Base-by-base conservation (phyloP, 2,329 filamentous ascomycete species). In the Alternaria conjuncta region DNA sequence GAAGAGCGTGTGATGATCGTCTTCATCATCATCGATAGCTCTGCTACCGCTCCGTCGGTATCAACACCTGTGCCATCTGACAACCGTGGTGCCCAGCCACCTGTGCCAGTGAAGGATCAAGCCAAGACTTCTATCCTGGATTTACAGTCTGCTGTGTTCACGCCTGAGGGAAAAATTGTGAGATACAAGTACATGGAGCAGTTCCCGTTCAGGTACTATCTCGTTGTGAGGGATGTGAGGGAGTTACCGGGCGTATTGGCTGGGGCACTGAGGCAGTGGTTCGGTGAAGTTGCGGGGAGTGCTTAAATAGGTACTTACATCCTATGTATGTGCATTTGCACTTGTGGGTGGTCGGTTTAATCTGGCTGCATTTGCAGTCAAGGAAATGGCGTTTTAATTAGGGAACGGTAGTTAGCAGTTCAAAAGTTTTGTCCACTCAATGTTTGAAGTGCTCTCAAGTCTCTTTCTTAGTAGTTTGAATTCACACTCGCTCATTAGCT, bases 1-100 rank as follows among this genome's bases (percentile, higher is more conserved):
- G 94, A 97, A 79, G 93, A 97, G 81, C 87, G 94, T 15, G 96
- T 99, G 77, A 97, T 99, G 93, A 90, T 98, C 67, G 95, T 99
- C 6, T 99, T 99, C 79, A 93, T 99, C 72, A 92, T 99, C 74
- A 93, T 99, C 76, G 96, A 99, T 83, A 85, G 88, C 47, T 76
- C 72, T 1, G 70, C 77, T 5, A 51, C 59, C 9, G 45, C 62
- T 4, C 59, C 61, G n/a, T 54, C 47, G 20, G 63, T 59, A 9
- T 54, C 69, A 4, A 54, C 53, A 2, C 57, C 63, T 6, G 28
- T 25, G 41, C 57, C 46, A 2, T 63, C 60, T 3, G 61, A 63
- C 9, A 36, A 60, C 10, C 50, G 59, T 2, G 63, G 58, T n/a
- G 58, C 60, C 3, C 68, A 67, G 49, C 45, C 58, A 11, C 53